Evolutionary conservation across 192 early-diverging fungal species (phyloP), one percentile per base, ranked within the genome.

Genomic region (Globomyces pollinis-pini): DNA sequence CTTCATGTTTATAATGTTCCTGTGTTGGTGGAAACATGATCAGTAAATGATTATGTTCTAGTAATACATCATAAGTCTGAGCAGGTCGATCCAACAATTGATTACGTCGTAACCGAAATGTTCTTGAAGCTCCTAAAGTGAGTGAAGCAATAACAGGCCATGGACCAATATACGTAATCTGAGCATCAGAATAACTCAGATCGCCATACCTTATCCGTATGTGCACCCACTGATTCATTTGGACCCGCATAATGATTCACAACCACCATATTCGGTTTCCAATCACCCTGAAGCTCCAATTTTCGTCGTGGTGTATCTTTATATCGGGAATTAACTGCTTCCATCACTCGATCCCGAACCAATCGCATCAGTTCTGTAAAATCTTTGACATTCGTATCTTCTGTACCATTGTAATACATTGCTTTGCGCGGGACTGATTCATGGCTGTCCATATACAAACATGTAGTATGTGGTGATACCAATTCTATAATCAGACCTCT

Each of bases 11-110:
- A 61, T 74, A 78, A 33, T 64, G 52, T 62, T 77, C 75, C 58
- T 63, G 36, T 15, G 21, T 60, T 3, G 73, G 73, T 6, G 77
- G 74, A 57, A 75, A 70, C 77, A 79, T 79, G 53, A 79, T 67
- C 18, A 76, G 47, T 11, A 79, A 64, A 13, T 62, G 71, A 34
- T 73, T 71, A 59, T 79, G 77, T 9, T 70, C 68, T 21, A 79
- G 63, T 23, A 69, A 38, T 34, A 79, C 28, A 47, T 76, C 57
- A 41, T 59, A 68, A 1, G 69, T 72, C 32, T 72, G 64, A 31
- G 60, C 16, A 20, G 61, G 54, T 13, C n/a, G 5, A 42, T 59
- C 18, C 51, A 18, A 32, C 26, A 8, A 35, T 30, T 45, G 50
- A 13, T 66, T 51, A 29, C 64, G 34, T 13, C 61, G 49, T 18